Evolutionary conservation across 2,329 filamentous ascomycete genomes (phyloP).

Genomic region (Coccinonectria pachysandricola): DNA sequence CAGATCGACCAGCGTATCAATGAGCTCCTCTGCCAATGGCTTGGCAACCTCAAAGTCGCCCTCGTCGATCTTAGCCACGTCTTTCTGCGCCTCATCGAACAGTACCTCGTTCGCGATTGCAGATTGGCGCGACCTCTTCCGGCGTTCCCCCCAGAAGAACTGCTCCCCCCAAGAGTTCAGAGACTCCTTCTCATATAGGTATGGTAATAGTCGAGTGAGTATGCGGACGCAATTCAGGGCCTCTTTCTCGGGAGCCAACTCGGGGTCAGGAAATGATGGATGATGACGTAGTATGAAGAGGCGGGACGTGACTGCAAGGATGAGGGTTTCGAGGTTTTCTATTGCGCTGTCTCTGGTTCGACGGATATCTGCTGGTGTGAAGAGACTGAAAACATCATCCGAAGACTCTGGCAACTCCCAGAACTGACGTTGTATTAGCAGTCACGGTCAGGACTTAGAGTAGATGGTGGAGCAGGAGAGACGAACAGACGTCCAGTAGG

Average conservation of each 20-base stretch:
- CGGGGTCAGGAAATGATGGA: constrained; percentile 79
- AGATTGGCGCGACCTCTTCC: constrained; percentile 59
- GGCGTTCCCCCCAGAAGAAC: constrained; percentile 80
- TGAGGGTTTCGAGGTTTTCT: constrained; percentile 81
- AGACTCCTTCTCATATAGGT: constrained; percentile 80
- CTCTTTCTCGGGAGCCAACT: constrained; percentile 74
- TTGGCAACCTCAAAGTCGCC: constrained; percentile 72
- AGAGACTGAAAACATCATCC: constrained; percentile 94
- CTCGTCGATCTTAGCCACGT: constrained; percentile 33
- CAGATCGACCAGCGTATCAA: constrained; percentile 80
- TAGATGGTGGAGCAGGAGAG: constrained; percentile 13
- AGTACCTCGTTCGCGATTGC: constrained; percentile 64
- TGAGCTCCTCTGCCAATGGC: constrained; percentile 82
- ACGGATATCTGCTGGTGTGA: constrained; percentile 79
- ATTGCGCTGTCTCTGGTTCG: constrained; percentile 76
- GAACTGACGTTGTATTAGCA: constrained; percentile 49
- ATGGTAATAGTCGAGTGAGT: constrained; percentile 80
- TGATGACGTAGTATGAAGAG: constrained; percentile 77
- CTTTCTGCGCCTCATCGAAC: constrained; percentile 64
- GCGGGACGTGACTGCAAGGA: constrained; percentile 73
- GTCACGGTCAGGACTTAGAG: constrained; percentile 1
- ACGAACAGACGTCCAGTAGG: constrained; percentile 87
- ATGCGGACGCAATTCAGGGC: constrained; percentile 93
- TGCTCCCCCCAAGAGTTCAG: constrained; percentile 78
- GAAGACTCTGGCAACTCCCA: constrained; percentile 94